Evolutionary conservation across 2,329 filamentous ascomycete species (phyloP).

Genomic region (Colletotrichum navitas): DNA sequence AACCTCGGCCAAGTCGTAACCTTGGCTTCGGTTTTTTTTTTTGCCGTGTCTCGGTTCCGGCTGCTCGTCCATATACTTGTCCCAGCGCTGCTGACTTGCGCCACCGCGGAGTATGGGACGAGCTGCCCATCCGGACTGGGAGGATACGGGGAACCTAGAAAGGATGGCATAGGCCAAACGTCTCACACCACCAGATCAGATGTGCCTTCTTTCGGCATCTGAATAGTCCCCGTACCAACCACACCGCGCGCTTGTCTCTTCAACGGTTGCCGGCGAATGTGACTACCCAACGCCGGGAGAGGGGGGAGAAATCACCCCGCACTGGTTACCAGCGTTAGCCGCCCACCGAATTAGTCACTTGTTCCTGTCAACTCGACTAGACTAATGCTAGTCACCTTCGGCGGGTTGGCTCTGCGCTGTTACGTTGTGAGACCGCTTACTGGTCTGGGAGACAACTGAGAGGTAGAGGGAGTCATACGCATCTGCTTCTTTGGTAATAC

Average conservation of each 20-base stretch:
- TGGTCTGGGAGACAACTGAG: constrained; percentile 10
- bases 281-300: background rate
- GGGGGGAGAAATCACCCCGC: background rate
- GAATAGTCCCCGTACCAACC: background rate
- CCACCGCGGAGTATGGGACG: constrained; percentile 21
- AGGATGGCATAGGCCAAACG: background rate
- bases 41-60: constrained; percentile 1
- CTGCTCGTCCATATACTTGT: constrained; percentile 9
- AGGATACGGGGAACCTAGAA: constrained; percentile 15
- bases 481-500: background rate
- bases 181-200: constrained; percentile 31
- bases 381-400: background rate
- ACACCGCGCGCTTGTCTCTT: constrained; percentile 30
- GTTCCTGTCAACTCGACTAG: constrained; percentile 2
- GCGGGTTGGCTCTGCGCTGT: constrained; percentile 6
- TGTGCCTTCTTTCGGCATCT: constrained; percentile 34
- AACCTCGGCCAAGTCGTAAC: constrained; percentile 5
- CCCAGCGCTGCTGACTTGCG: constrained; percentile 35
- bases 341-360: background rate
- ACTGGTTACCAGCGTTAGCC: constrained; percentile 7
- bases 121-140: constrained; percentile 9
- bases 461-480: constrained; percentile 25
- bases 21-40: background rate
- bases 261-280: constrained; percentile 14
- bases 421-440: constrained; percentile 21